Conservation (phyloP, 2,329 filamentous ascomycete genomes). For the Colletotrichum lini region DNA sequence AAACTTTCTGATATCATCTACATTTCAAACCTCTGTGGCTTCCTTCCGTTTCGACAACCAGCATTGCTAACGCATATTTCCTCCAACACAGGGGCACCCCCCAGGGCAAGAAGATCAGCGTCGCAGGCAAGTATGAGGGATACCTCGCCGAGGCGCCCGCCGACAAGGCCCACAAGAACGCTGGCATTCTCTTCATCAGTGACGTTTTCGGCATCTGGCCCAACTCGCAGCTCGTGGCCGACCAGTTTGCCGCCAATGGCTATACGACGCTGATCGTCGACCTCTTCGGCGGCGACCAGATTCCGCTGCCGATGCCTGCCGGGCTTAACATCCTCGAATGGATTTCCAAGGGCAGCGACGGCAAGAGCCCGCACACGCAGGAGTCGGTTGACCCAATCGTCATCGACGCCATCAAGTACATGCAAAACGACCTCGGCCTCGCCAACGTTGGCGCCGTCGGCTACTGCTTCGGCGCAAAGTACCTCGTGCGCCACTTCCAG, state of each 20-base stretch:
- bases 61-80: background rate
- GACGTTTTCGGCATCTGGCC: slow-evolving; percentile 68
- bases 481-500: slow-evolving; percentile 77
- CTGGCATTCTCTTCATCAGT: slow-evolving; percentile 62
- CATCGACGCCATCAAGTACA: slow-evolving; percentile 63
- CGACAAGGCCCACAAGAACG: slow-evolving; percentile 55
- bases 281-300: slow-evolving; percentile 55
- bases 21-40: background rate
- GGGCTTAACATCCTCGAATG: slow-evolving; percentile 52
- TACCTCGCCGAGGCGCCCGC: slow-evolving; percentile 66
- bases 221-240: slow-evolving; percentile 60
- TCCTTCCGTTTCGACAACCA: background rate
- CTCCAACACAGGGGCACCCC: slow-evolving; percentile 59
- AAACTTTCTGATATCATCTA: background rate
- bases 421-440: slow-evolving; percentile 69
- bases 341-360: slow-evolving; percentile 58
- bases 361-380: slow-evolving; percentile 61
- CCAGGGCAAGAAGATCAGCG: slow-evolving; percentile 61
- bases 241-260: slow-evolving; percentile 55
- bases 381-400: slow-evolving; percentile 53
- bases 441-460: slow-evolving; percentile 76
- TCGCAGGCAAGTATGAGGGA: slow-evolving; percentile 61
- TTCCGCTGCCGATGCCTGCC: slow-evolving; percentile 61
- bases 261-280: slow-evolving; percentile 57
- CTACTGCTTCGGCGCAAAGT: slow-evolving; percentile 86